Evolutionary conservation across 2,329 filamentous ascomycete genomes (phyloP).

Genomic region (Arachnopeziza araneosa): DNA sequence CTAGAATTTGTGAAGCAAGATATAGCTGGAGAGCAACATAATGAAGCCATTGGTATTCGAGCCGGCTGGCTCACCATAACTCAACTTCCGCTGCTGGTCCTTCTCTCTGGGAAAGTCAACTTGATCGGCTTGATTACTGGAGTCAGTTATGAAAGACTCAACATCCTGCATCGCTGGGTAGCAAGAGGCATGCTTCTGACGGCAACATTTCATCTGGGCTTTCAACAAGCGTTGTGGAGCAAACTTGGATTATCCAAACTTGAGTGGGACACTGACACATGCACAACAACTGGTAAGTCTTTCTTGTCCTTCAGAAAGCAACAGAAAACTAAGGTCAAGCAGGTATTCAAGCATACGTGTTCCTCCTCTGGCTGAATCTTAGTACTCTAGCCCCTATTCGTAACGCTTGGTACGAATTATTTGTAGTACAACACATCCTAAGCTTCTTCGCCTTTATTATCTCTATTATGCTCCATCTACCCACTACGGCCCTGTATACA

Average conservation of each 20-base stretch:
- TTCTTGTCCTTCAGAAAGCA: background rate
- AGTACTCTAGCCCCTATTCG: constrained; percentile 3
- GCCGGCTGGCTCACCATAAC: constrained; percentile 6
- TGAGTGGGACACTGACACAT: constrained; percentile 3
- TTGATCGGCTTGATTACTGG: constrained; percentile 1
- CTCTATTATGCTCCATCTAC: constrained; percentile 1
- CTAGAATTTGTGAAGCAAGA: constrained; percentile 2
- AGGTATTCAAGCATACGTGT: constrained; percentile 3
- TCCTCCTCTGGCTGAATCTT: constrained; percentile 3
- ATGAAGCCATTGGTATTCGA: constrained; percentile 3
- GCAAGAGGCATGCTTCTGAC: constrained; percentile 5
- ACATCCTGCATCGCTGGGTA: constrained; percentile 4
- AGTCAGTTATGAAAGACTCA: constrained; percentile 1
- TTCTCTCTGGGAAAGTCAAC: constrained; percentile 4
- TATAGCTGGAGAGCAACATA: constrained; percentile 1
- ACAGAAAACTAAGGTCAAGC: background rate
- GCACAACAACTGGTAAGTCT: background rate
- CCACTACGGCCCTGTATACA: background rate
- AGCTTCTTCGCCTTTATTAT: background rate
- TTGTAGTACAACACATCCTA: constrained; percentile 6
- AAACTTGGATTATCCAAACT: constrained; percentile 1
- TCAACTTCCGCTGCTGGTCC: constrained; percentile 1
- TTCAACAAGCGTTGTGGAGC: constrained; percentile 3
- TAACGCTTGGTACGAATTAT: constrained; percentile 4
- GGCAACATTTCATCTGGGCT: constrained; percentile 6